A percentile compares a stretch with the other conserved stretches of the same genome.
phyloP scores from a whole-genome alignment of 1,284 basidiomycete species.

The Apiotrichum gracile region DNA sequence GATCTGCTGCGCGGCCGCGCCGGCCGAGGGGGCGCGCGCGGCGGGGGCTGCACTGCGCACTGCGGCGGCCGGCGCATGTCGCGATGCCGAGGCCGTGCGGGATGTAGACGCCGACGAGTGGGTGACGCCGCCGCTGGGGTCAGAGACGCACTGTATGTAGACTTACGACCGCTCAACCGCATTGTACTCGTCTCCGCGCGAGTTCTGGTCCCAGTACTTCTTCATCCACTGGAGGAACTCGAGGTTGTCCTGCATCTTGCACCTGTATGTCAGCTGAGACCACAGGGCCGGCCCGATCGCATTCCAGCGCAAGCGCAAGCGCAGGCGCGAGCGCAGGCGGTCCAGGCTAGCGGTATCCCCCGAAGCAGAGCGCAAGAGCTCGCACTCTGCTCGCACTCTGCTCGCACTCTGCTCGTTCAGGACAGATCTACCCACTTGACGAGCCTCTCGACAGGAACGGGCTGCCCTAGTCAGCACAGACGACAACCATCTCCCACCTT shows the following conservation, averaged over 20 bases:
- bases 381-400: too few species aligned
- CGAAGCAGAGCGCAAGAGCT: too few species aligned
- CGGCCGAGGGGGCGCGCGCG: constrained; percentile 19
- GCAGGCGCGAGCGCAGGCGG: neutral
- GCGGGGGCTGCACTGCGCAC: constrained; percentile 9
- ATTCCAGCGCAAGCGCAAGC: too few species aligned
- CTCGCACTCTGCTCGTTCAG: neutral
- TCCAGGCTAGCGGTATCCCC: too few species aligned
- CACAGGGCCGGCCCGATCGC: neutral
- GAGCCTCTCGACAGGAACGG: constrained; percentile 86
- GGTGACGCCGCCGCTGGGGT: constrained; percentile 1
- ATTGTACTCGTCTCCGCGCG: constrained; percentile 82
- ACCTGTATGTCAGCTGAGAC: constrained; percentile 44
- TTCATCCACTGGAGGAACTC: constrained; percentile 98
- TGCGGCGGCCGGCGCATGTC: neutral
- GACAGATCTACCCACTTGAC: constrained; percentile 55
- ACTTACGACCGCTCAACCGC: constrained; percentile 57
- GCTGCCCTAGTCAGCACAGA: constrained; percentile 51
- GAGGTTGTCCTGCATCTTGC: constrained; percentile 99
- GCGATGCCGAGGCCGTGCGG: constrained; percentile 7
- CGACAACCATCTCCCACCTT: constrained; percentile 57
- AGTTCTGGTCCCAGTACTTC: constrained; percentile 91
- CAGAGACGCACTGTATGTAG: neutral
- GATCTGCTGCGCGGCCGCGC: constrained; percentile 19
- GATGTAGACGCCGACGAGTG: constrained; percentile 6